Evolutionary conservation across 352 stramenopile genomes (phyloP).

Genomic region (Phytophthora rubi): DNA sequence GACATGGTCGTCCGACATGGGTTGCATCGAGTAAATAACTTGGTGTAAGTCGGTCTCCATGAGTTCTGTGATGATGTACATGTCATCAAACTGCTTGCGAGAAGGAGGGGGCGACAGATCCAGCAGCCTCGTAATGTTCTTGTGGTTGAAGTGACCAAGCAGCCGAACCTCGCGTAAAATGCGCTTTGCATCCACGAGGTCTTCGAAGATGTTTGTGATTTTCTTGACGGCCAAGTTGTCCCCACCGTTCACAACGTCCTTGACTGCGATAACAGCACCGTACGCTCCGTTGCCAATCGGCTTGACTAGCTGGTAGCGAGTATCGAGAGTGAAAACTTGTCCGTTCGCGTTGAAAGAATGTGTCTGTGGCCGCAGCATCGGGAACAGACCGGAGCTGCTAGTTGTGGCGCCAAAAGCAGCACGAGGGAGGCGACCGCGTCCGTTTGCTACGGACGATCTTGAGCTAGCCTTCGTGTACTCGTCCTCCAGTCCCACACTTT

Average conservation of each 20-base stretch:
- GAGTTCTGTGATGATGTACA: constrained; percentile 97
- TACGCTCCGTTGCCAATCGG: constrained; percentile 90
- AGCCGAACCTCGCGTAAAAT: constrained; percentile 96
- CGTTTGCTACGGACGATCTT: constrained; percentile 17
- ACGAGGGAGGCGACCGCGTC: constrained; percentile 18
- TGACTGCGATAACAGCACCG: constrained; percentile 90
- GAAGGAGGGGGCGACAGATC: constrained; percentile 92
- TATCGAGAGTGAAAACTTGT: constrained; percentile 87
- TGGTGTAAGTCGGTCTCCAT: constrained; percentile 98
- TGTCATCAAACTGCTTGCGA: constrained; percentile 94
- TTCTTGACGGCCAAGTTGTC: constrained; percentile 94
- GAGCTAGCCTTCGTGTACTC: constrained; percentile 33
- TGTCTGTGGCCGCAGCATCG: constrained; percentile 44
- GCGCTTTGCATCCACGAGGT: constrained; percentile 98
- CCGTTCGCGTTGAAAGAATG: constrained; percentile 83
- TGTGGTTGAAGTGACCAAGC: constrained; percentile 86
- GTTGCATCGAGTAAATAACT: constrained; percentile 95
- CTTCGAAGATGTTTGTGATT: constrained; percentile 93
- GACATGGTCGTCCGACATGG: constrained; percentile 89
- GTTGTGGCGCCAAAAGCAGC: constrained; percentile 32
- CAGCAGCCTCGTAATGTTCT: constrained; percentile 94
- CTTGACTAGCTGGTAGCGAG: constrained; percentile 90
- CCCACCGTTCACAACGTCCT: constrained; percentile 53
- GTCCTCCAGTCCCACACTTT: constrained; percentile 13
- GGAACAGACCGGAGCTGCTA: constrained; percentile 32